Base-by-base conservation (phyloP, 2,329 filamentous ascomycete genomes). In the Periconia digitata region DNA sequence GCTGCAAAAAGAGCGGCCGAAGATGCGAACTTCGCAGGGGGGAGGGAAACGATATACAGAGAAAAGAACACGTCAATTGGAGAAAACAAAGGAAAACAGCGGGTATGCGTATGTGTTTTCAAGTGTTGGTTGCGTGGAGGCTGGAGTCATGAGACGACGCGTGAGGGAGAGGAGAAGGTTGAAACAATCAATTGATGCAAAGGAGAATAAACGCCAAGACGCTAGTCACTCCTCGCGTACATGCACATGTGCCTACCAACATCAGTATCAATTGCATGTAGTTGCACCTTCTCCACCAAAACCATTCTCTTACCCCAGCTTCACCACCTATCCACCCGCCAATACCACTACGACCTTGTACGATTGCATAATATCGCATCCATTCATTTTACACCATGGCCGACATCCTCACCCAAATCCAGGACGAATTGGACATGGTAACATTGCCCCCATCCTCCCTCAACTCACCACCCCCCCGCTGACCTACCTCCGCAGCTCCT, bases 351-450 rank as follows among this genome's bases (percentile, higher is more conserved):
- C 24, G 22, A 39, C 16, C 18, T 20, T 22, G 13, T n/a, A n/a
- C n/a, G n/a, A n/a, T n/a, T n/a, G n/a, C n/a, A n/a, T n/a, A n/a
- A 29, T 29, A 37, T 10, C 24, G n/a, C 16, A 34, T 7, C 38
- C 18, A 16, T 40, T 13, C 23, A 6, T n/a, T n/a, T n/a, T n/a
- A n/a, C 23, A 44, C 65, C 35, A 90, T 90, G 85, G 81, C 81
- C 22, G 90, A 95, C 67, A 79, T 86, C 53, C 79, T 95, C 49
- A 92, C 90, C 1, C 89, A 94, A 70, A 78, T 94, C 49, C 90
- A 95, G 72, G 89, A 94, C 75, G 86, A 88, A 71, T 83, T 92
- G 51, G 89, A 94, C 64, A 85, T 91, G 79, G 89, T 89, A 74
- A 27, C 72, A 40, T 12, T 13, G 13, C 23, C 15, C 39, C 24